Conservation (phyloP, 2,329 filamentous ascomycete genomes). For the Phialemonium atrogriseum region DNA sequence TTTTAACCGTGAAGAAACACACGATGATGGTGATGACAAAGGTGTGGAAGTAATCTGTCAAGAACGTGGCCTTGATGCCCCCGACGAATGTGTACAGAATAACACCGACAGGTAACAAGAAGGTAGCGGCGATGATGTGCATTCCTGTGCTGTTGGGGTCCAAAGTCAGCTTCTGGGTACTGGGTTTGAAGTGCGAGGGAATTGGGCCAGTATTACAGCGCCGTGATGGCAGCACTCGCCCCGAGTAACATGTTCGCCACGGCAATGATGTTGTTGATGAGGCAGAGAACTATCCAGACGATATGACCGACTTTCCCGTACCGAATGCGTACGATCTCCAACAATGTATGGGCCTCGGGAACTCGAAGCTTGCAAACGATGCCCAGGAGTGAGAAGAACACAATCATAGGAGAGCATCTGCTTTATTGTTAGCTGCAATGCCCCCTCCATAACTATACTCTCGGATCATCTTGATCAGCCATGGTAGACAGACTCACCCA, state of each 20-base stretch:
- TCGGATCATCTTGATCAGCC: no score
- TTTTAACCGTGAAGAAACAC: constrained; percentile 36
- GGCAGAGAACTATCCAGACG: constrained; percentile 41
- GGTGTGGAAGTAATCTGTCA: constrained; percentile 47
- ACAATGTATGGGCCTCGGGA: constrained; percentile 43
- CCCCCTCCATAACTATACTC: no score
- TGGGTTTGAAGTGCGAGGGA: no score
- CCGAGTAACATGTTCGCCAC: constrained; percentile 44
- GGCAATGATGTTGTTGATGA: constrained; percentile 46
- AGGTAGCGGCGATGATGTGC: constrained; percentile 32
- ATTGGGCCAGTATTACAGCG: no score
- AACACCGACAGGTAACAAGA: constrained; percentile 30
- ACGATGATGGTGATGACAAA: constrained; percentile 45
- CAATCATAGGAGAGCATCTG: constrained; percentile 46
- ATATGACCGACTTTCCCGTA: constrained; percentile 39
- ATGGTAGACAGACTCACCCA: no score
- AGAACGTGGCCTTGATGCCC: constrained; percentile 30
- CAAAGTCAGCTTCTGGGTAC: constrained; percentile 29
- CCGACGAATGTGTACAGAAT: constrained; percentile 30
- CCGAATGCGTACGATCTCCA: constrained; percentile 44
- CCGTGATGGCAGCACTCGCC: constrained; percentile 15
- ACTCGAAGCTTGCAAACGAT: constrained; percentile 44
- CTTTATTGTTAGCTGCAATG: no score
- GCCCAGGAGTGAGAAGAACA: constrained; percentile 43
- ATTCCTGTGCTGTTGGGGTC: constrained; percentile 17